Conservation (phyloP, 1,139 yeast species). For the Geotrichum klebahnii region DNA sequence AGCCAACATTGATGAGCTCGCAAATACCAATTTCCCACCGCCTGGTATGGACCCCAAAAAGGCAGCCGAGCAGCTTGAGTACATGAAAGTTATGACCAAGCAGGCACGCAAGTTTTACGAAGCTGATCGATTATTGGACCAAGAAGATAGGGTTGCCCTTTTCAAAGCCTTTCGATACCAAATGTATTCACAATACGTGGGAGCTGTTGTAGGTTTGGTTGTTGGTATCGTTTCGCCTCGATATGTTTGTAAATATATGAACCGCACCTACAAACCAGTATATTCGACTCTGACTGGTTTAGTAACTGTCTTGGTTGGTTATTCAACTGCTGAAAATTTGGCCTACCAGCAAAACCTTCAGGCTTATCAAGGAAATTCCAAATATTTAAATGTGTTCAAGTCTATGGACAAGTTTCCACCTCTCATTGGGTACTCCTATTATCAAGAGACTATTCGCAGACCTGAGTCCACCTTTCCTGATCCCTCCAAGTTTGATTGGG, state of each 20-base stretch:
- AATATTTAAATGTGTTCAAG: conserved; percentile 6
- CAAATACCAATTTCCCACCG: conserved; percentile 6
- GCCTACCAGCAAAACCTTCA: conserved; percentile 9
- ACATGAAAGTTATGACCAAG: conserved; percentile 9
- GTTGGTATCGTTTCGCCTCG: conserved; percentile 14
- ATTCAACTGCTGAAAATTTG: conserved; percentile 7
- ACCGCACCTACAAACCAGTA: conserved; percentile 10
- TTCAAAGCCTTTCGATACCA: conserved; percentile 14
- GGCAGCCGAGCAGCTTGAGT: conserved; percentile 7
- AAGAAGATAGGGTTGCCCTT: conserved; percentile 13
- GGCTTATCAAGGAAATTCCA: conserved; percentile 13
- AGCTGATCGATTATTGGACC: conserved; percentile 13
- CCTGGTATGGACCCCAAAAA: conserved; percentile 1
- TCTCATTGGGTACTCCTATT: conserved; percentile 17
- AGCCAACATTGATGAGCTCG: not conserved
- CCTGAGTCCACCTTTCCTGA: conserved; percentile 20
- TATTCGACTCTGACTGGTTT: conserved; percentile 16
- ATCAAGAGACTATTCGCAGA: conserved; percentile 15
- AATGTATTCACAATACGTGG: conserved; percentile 18
- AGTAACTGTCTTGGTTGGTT: conserved; percentile 10
- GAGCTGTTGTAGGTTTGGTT: conserved; percentile 12
- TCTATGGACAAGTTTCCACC: conserved; percentile 12
- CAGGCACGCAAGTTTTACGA: conserved; percentile 17
- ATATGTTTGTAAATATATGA: conserved; percentile 8
- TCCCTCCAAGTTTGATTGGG: conserved; percentile 20